phyloP scores from a whole-genome alignment of 768 basidiomycete genomes.

The Mycena vulgaris region DNA sequence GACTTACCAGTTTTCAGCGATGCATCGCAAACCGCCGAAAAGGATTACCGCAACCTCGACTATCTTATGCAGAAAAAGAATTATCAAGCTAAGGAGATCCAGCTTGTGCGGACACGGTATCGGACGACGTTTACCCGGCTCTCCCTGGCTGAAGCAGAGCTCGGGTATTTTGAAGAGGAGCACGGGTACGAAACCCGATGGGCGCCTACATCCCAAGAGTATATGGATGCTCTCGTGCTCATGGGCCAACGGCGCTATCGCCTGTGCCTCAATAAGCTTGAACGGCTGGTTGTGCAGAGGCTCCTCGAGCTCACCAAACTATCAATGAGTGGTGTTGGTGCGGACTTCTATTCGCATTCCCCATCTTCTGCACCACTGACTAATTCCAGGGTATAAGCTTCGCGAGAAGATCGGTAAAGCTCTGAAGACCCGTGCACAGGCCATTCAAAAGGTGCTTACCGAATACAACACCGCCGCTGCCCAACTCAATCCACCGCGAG shows the following conservation, averaged over 20 bases:
- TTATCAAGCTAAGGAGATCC: not conserved
- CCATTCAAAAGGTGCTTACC: not conserved
- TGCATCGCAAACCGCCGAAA: not conserved
- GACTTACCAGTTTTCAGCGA: not conserved
- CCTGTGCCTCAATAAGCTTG: not conserved
- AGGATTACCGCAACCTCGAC: not conserved
- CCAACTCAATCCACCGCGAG: not conserved
- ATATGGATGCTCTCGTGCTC: no score
- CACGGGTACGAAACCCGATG: not conserved
- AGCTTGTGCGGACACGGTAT: not conserved
- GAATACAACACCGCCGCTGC: not conserved
- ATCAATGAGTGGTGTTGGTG: constrained; percentile 15
- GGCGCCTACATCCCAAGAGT: not conserved
- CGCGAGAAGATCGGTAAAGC: constrained; percentile 17
- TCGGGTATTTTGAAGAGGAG: not conserved
- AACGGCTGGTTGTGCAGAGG: not conserved
- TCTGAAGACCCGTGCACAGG: constrained; percentile 1
- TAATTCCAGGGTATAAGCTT: constrained; percentile 4
- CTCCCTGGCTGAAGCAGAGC: not conserved
- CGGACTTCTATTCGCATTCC: not conserved
- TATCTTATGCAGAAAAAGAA: not conserved
- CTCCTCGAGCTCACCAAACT: constrained; percentile 2
- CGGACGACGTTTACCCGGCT: not conserved
- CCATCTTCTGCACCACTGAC: no score
- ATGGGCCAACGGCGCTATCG: not conserved